These are phyloP conservation scores for Ottelia alismoides DNA, from an alignment of 106 monocot species.

Conservation along the genomic window DNA sequence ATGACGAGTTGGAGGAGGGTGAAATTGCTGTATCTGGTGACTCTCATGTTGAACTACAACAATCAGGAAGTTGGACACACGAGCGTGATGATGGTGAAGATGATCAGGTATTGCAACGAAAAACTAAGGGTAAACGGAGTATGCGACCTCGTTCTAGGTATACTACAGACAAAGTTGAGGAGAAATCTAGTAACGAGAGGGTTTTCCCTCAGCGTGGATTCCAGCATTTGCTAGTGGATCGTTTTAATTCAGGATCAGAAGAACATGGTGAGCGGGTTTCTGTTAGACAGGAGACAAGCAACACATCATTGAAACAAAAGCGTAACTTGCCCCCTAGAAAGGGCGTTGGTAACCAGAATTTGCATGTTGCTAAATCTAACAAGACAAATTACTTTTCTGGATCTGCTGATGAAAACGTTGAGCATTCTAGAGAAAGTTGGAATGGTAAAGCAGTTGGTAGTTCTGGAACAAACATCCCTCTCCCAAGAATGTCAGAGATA, in stretches of 20 bases:
- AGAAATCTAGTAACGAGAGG: conserved; percentile 26
- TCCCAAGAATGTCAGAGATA: conserved; percentile 49
- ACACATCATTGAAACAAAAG: conserved; percentile 27
- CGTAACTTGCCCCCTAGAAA: conserved; percentile 41
- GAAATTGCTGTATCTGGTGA: conserved; percentile 89
- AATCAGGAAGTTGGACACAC: conserved; percentile 51
- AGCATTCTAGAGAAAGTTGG: conserved; percentile 56
- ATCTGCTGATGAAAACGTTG: conserved; percentile 34
- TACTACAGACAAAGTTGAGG: conserved; percentile 43
- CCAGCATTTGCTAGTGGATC: too few relatives aligned
- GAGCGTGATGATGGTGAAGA: conserved; percentile 68
- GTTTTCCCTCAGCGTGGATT: too few relatives aligned
- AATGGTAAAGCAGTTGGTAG: conserved; percentile 22
- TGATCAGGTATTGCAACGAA: conserved; percentile 75
- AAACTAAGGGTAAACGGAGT: conserved; percentile 79
- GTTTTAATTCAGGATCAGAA: too few relatives aligned
- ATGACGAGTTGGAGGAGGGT: conserved; percentile 89
- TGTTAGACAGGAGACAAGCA: conserved; percentile 15
- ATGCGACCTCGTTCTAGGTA: conserved; percentile 53
- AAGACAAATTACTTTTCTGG: conserved; percentile 36
- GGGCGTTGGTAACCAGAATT: conserved; percentile 11
- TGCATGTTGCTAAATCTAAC: conserved; percentile 24
- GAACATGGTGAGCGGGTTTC: too few relatives aligned
- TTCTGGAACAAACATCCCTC: conserved; percentile 12
- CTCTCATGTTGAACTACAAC: conserved; percentile 72